Base-by-base conservation (phyloP, 768 basidiomycete species). In the Lentinula boryana region DNA sequence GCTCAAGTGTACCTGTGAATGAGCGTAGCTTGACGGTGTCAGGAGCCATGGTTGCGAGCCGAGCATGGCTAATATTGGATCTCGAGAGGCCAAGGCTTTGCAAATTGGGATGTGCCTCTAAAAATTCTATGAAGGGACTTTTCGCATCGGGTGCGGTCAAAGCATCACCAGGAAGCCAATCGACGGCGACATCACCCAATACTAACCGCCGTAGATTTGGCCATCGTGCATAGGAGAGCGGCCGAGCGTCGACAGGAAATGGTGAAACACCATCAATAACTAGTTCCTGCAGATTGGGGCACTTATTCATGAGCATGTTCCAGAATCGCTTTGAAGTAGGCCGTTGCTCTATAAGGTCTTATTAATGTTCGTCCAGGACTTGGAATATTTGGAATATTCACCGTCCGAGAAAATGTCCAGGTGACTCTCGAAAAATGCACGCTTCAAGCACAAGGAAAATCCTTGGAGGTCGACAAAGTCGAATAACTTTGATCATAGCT, bases 231-330 rank as follows among this genome's bases (percentile, higher is more conserved):
- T 76, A 67, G 46, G 82, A 80, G 9, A 92, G 74, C 1, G 75
- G 75, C 21, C 80, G 81, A 3, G 82, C 79, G 63, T 86, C 84
- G 7, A 81, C 77, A 16, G 85, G 83, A 12, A 82, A 74, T 1
- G 78, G 71, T 12, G 83, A 83, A 35, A 74, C 73, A 3, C 84
- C 83, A 21, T 84, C 75, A 33, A 91, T 78, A 48, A 75, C 70
- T 4, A 92, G 77, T 58, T 86, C 84, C 68, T 88, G 83, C 7
- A 92, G 78, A 64, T 86, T 77, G 1, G 85, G 87, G 65, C 85
- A 87, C 32, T 78, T 79, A 27, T 74, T 72, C 57, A 84, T 81
- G 51, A 91, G 78, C 89, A 92, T 89, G 63, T 84, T 79, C 86
- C 87, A 88, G 57, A 91, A 73, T 41, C 76, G 77, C 50, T 74